phyloP scores from a whole-genome alignment of 2,329 filamentous ascomycete species.

The Sclerotinia spermophila region DNA sequence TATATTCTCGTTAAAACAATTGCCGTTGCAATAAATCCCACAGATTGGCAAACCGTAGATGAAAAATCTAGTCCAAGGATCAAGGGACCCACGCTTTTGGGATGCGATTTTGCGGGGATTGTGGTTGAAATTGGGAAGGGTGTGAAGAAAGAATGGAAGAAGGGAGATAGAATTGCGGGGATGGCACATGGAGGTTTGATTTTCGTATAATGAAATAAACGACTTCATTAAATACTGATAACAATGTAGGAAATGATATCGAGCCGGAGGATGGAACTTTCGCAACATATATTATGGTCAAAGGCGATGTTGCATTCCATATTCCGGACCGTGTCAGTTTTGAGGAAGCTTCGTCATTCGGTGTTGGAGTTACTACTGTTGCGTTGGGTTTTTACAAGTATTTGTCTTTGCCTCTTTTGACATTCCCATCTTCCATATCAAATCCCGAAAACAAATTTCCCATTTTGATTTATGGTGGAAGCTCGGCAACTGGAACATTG shows the following conservation, averaged over 20 bases:
- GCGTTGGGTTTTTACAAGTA: constrained; percentile 18
- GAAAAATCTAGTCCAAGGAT: not conserved
- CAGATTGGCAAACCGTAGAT: not conserved
- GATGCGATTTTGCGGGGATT: constrained; percentile 16
- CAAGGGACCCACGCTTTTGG: not conserved
- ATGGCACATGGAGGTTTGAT: constrained; percentile 29
- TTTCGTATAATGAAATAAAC: not conserved
- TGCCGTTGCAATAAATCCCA: not conserved
- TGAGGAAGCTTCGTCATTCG: constrained; percentile 42
- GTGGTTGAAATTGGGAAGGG: constrained; percentile 21
- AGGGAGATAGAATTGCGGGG: constrained; percentile 27
- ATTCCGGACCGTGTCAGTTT: constrained; percentile 44
- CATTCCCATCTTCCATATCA: not conserved
- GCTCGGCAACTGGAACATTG: constrained; percentile 30
- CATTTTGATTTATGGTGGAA: constrained; percentile 38
- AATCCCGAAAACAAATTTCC: not conserved
- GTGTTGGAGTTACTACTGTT: constrained; percentile 22
- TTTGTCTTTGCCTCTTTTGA: not conserved
- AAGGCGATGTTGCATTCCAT: constrained; percentile 42
- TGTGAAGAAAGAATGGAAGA: constrained; percentile 26
- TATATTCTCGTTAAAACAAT: not conserved
- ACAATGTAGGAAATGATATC: not conserved
- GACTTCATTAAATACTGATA: not conserved
- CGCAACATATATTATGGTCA: constrained; percentile 30
- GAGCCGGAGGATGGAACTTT: constrained; percentile 30